Evolutionary conservation across 2,329 filamentous ascomycete species (phyloP).

Genomic region (Colletotrichum lupini): DNA sequence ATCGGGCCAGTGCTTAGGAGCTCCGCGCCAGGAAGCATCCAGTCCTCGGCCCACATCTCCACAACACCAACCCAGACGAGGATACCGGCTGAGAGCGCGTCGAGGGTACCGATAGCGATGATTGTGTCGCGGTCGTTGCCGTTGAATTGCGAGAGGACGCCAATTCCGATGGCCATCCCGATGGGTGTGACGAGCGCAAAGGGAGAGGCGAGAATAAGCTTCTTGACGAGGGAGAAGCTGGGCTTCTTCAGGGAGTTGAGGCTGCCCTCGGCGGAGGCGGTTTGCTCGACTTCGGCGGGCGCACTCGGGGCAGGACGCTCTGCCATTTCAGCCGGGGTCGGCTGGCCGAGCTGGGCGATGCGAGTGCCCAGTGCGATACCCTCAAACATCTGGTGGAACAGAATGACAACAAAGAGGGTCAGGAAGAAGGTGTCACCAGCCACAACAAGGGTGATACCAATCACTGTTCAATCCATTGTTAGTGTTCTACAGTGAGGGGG

Average conservation of each 20-base stretch:
- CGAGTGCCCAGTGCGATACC: conserved; percentile 79
- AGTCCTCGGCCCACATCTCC: conserved; percentile 83
- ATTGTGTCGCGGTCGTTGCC: conserved; percentile 77
- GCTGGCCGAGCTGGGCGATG: conserved; percentile 68
- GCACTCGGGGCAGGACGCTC: background rate
- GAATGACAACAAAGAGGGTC: conserved; percentile 73
- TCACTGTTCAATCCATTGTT: conserved; percentile 54
- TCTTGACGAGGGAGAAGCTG: conserved; percentile 55
- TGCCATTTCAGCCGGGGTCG: conserved; percentile 7
- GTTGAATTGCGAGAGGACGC: conserved; percentile 77
- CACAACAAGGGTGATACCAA: conserved; percentile 73
- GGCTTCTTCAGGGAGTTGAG: conserved; percentile 22
- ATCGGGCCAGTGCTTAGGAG: conserved; percentile 61
- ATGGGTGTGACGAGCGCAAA: conserved; percentile 80
- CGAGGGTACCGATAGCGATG: conserved; percentile 77
- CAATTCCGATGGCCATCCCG: conserved; percentile 84
- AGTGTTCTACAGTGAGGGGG: conserved; percentile 7
- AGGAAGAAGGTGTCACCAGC: conserved; percentile 66
- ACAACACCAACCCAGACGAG: conserved; percentile 83
- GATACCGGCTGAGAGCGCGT: conserved; percentile 80
- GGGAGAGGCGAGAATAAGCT: conserved; percentile 69
- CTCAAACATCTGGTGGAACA: conserved; percentile 85
- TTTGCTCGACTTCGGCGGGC: conserved; percentile 41
- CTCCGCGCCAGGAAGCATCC: conserved; percentile 67
- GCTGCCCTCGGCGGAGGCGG: conserved; percentile 23